Conservation (phyloP, 495 filamentous ascomycete genomes). For the Penicillium salamii region DNA sequence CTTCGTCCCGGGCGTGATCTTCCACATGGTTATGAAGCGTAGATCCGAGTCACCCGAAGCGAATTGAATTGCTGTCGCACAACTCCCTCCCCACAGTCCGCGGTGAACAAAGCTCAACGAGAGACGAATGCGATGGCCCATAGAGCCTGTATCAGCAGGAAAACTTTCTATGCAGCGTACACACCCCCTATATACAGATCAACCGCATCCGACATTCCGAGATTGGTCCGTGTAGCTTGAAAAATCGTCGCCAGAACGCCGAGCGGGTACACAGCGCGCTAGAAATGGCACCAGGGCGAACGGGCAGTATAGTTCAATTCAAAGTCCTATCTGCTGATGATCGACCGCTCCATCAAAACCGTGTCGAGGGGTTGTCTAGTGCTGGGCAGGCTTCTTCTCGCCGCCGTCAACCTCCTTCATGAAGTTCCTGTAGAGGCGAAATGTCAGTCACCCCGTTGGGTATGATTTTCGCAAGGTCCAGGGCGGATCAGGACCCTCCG, state of each 20-base stretch:
- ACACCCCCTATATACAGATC: slow-evolving; percentile 46
- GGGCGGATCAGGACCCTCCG: neutral
- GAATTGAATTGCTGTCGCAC: neutral
- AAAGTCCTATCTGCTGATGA: slow-evolving; percentile 15
- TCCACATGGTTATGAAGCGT: neutral
- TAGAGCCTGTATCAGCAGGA: slow-evolving; percentile 15
- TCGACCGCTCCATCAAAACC: slow-evolving; percentile 19
- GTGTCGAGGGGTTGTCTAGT: slow-evolving; percentile 41
- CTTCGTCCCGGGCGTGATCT: neutral
- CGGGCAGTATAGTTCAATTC: slow-evolving; percentile 14
- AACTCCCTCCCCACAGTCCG: neutral
- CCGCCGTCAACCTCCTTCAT: slow-evolving; percentile 68
- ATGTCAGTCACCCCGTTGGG: slow-evolving; percentile 5
- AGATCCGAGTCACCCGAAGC: neutral
- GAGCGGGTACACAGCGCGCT: slow-evolving; percentile 6
- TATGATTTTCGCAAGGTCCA: neutral
- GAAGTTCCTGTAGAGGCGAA: slow-evolving; percentile 62
- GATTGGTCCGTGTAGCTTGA: slow-evolving; percentile 11
- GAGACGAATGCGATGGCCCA: too few species aligned
- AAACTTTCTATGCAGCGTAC: slow-evolving; percentile 40
- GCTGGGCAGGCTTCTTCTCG: slow-evolving; percentile 62
- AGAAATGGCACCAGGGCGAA: slow-evolving; percentile 14
- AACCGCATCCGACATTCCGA: slow-evolving; percentile 18
- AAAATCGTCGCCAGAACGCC: slow-evolving; percentile 4
- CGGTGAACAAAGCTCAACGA: too few species aligned